phyloP scores from a whole-genome alignment of 306 rosid species.

The Inga laurina region DNA sequence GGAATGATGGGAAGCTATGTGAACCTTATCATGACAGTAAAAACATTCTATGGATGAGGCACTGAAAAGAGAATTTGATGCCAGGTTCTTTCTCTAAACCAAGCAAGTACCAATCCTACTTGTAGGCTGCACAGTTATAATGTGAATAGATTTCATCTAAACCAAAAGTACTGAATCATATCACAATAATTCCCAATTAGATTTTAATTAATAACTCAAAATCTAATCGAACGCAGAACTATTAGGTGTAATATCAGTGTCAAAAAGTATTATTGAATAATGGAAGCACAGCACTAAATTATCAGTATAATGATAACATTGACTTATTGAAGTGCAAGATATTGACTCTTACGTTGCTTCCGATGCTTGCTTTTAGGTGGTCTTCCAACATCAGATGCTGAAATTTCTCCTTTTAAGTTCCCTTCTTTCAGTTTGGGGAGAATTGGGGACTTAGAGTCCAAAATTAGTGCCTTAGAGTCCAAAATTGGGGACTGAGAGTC shows the following conservation, averaged over 20 bases:
- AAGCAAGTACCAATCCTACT: background rate
- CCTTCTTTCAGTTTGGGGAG: slow-evolving; percentile 28
- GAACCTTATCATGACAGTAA: background rate
- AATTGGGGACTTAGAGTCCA: slow-evolving; percentile 41
- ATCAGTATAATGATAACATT: slow-evolving; percentile 11
- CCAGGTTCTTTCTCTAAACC: background rate
- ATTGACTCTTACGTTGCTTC: slow-evolving; percentile 57
- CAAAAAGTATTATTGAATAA: background rate
- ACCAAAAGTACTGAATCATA: background rate
- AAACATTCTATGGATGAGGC: background rate
- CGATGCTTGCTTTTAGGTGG: slow-evolving; percentile 63
- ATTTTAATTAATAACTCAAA: background rate
- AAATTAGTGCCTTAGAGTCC: slow-evolving; percentile 41
- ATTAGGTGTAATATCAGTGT: background rate
- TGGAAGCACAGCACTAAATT: background rate
- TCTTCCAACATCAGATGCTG: slow-evolving; percentile 25
- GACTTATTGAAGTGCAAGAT: slow-evolving; percentile 19
- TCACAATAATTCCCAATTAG: background rate
- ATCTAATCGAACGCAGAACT: background rate
- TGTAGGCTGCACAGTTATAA: background rate
- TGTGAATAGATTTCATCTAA: background rate
- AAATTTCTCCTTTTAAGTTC: slow-evolving; percentile 27
- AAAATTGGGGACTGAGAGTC: slow-evolving; percentile 43
- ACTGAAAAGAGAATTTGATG: background rate
- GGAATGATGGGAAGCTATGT: background rate